A percentile compares a stretch with the other conserved stretches of the same genome.
Conservation (phyloP, 2,329 filamentous ascomycete species). For the Xylariaceae sp. region DNA sequence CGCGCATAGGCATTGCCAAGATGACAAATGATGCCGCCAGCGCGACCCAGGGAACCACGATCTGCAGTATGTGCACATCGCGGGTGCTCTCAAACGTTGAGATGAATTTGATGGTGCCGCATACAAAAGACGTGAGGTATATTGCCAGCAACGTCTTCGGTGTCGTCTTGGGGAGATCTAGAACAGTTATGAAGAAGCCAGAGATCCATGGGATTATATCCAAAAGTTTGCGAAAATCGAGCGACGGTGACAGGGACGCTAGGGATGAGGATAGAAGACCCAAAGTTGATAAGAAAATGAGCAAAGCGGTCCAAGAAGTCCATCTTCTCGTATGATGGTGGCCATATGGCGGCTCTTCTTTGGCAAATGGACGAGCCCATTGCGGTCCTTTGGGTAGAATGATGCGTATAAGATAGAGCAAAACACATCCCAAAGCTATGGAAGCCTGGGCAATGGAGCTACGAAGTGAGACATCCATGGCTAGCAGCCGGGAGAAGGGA, state of each 20-base stretch:
- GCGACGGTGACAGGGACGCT: slow-evolving; percentile 30
- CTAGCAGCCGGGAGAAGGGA: neutral
- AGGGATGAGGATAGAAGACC: slow-evolving; percentile 35
- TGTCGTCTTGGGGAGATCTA: slow-evolving; percentile 38
- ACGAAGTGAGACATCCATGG: slow-evolving; percentile 21
- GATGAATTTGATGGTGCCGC: slow-evolving; percentile 27
- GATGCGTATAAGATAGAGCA: slow-evolving; percentile 26
- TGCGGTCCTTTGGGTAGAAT: slow-evolving; percentile 33
- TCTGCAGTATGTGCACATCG: slow-evolving; percentile 31
- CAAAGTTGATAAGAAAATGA: slow-evolving; percentile 32
- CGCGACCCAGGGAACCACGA: slow-evolving; percentile 37
- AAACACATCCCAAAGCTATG: slow-evolving; percentile 29
- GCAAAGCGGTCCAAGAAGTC: slow-evolving; percentile 37
- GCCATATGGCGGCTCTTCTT: slow-evolving; percentile 30
- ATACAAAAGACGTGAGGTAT: slow-evolving; percentile 34
- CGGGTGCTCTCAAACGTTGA: slow-evolving; percentile 30
- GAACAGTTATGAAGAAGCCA: slow-evolving; percentile 34
- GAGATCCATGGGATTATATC: slow-evolving; percentile 39
- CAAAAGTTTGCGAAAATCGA: slow-evolving; percentile 28
- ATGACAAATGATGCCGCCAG: slow-evolving; percentile 48
- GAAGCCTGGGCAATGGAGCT: slow-evolving; percentile 31
- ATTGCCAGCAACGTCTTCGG: slow-evolving; percentile 39
- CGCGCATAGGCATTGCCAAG: slow-evolving; percentile 64
- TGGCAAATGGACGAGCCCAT: slow-evolving; percentile 42
- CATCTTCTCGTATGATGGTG: slow-evolving; percentile 28